A percentile compares a stretch with the other conserved stretches of the same genome.
Conservation (phyloP, 306 rosid species). For the Oxytropis ochrocephala region DNA sequence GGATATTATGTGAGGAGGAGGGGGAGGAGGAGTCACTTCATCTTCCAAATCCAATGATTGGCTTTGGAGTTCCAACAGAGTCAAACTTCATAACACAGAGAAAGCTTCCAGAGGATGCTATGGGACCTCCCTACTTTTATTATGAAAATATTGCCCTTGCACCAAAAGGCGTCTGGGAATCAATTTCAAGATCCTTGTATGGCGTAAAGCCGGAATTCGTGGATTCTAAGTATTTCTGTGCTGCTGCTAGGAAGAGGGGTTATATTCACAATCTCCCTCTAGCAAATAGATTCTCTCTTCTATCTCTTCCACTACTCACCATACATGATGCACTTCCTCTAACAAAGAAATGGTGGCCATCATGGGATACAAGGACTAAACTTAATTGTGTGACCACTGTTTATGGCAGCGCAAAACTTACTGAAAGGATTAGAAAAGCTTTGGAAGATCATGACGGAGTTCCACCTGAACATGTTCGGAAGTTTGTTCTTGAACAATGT, state of each 20-base stretch:
- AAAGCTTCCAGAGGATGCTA: conserved; percentile 56
- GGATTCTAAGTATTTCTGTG: conserved; percentile 80
- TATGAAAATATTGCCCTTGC: conserved; percentile 94
- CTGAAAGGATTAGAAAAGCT: conserved; percentile 41
- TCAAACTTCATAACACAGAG: conserved; percentile 25
- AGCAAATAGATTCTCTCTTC: conserved; percentile 59
- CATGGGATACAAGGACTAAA: conserved; percentile 73
- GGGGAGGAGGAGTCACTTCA: conserved; percentile 46
- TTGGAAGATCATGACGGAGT: conserved; percentile 46
- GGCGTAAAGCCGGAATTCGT: conserved; percentile 89
- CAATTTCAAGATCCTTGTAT: conserved; percentile 69
- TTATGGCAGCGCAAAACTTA: conserved; percentile 49
- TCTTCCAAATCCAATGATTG: conserved; percentile 21
- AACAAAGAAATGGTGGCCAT: conserved; percentile 92
- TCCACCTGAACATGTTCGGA: conserved; percentile 50
- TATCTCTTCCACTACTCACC: conserved; percentile 72
- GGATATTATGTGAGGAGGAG: conserved; percentile 44
- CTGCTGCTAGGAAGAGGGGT: conserved; percentile 90
- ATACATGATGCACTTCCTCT: conserved; percentile 77
- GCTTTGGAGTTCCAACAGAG: conserved; percentile 74
- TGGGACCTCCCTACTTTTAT: conserved; percentile 86
- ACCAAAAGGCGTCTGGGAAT: conserved; percentile 92
- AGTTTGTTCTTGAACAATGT: conserved; percentile 63
- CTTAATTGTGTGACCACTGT: conserved; percentile 79
- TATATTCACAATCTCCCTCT: conserved; percentile 90